Base-by-base conservation (phyloP, 441 rosid genomes). In the Aleurites moluccanus region DNA sequence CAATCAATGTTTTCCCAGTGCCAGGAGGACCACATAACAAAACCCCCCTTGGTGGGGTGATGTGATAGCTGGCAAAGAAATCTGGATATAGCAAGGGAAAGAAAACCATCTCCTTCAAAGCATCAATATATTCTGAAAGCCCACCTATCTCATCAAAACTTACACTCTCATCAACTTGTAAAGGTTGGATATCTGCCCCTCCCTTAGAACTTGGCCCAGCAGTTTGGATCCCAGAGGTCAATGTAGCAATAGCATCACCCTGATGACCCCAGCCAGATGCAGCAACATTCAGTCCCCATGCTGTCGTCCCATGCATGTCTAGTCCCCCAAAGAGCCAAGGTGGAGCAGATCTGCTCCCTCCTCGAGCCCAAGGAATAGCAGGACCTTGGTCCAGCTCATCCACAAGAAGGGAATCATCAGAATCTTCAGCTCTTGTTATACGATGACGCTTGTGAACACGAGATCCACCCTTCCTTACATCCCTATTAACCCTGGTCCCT, bases 201-300 rank as follows among this genome's bases (percentile, higher is more conserved):
- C 99, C 99, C 84, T 96, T 96, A 65, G 99, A 96, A 83, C 99
- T 96, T 76, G 99, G 99, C 77, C 99, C 99, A 63, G 99, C 99
- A 75, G 99, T 96, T 90, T 96, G 99, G 77, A 85, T 85, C 74
- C 99, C 99, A 60, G 97, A 86, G 79, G 84, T 86, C 84, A 92
- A 85, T 28, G 90, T 78, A 74, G 97, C 78, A 69, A 92, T 79
- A 77, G 88, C 81, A 86, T 96, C 99, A 85, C 91, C 89, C 82
- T 96, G 99, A 88, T 96, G 98, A 79, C 90, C 98, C 99, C 99
- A 96, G 76, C 99, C 99, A 77, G 99, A 93, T 66, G 99, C 98
- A 77, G 98, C 99, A 86, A 81, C 87, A 85, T 91, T 93, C 82
- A 94, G 72, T 63, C 99, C 98, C 91, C 88, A 87, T 64, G 95